Evolutionary conservation across 768 basidiomycete genomes (phyloP).

Genomic region (Boletus tomentosulus): DNA sequence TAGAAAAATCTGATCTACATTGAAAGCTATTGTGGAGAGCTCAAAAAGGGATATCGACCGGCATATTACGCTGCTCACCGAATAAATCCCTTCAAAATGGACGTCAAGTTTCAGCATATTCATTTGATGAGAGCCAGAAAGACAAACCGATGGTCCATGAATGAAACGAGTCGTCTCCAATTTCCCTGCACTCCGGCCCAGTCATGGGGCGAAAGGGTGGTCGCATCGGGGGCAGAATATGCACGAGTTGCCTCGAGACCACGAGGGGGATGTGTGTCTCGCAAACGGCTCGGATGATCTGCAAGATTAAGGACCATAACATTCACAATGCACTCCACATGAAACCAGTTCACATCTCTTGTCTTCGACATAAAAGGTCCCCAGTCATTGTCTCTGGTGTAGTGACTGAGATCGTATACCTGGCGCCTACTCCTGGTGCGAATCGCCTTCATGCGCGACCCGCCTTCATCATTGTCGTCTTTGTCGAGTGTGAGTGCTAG

Average conservation of each 20-base stretch:
- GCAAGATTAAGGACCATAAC: conserved; percentile 50
- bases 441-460: conserved; percentile 25
- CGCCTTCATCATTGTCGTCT: conserved; percentile 23
- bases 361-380: conserved; percentile 44
- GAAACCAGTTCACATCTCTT: conserved; percentile 55
- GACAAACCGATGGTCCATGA: conserved; percentile 62
- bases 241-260: conserved; percentile 49
- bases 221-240: conserved; percentile 49
- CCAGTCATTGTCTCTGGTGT: conserved; percentile 46
- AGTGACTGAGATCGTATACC: conserved; percentile 61
- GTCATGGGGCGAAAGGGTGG: conserved; percentile 36
- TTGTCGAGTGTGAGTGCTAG: conserved; percentile 43
- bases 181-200: conserved; percentile 78
- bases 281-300: conserved; percentile 38
- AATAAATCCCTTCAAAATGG: conserved; percentile 20
- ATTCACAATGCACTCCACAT: conserved; percentile 46
- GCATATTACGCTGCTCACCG: conserved; percentile 12
- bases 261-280: conserved; percentile 41
- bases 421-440: conserved; percentile 50
- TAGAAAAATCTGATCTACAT: conserved; percentile 34
- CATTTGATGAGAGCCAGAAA: conserved; percentile 19
- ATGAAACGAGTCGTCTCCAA: conserved; percentile 73
- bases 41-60: background rate
- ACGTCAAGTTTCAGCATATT: conserved; percentile 18
- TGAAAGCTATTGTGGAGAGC: conserved; percentile 38